Percentiles rank a stretch among this genome's conserved stretches.
phyloP scores from a whole-genome alignment of 2,329 filamentous ascomycete genomes.

The Emericellopsis atlantica region DNA sequence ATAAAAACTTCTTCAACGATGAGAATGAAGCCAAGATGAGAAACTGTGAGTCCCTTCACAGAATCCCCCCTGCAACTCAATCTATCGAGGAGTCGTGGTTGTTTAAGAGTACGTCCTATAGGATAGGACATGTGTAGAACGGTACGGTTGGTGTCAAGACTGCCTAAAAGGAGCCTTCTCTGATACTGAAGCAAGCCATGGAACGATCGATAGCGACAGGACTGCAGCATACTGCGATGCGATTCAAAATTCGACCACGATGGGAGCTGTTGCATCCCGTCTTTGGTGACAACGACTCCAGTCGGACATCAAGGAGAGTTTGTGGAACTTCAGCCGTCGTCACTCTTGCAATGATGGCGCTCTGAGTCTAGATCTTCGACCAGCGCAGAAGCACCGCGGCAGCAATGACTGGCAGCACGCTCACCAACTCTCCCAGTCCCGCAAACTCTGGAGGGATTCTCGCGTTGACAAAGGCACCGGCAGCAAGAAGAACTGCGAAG shows the following conservation, averaged over 20 bases:
- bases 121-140: conserved; percentile 4
- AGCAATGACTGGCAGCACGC: conserved; percentile 48
- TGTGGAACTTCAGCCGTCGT: too few relatives aligned
- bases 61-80: background rate
- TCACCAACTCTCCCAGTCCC: conserved; percentile 52
- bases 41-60: conserved; percentile 4
- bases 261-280: conserved; percentile 1
- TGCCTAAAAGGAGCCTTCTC: conserved; percentile 1
- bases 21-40: conserved; percentile 2
- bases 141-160: conserved; percentile 3
- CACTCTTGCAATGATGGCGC: background rate
- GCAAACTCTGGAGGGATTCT: conserved; percentile 38
- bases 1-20: conserved; percentile 4
- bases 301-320: too few relatives aligned
- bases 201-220: conserved; percentile 7
- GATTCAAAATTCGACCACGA: conserved; percentile 1
- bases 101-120: conserved; percentile 1
- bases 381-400: conserved; percentile 38
- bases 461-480: conserved; percentile 41
- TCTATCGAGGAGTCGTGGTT: conserved; percentile 1
- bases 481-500: conserved; percentile 45
- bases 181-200: conserved; percentile 2
- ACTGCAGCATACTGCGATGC: conserved; percentile 3
- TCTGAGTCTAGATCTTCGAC: conserved; percentile 13
- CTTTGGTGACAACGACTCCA: too few relatives aligned